phyloP scores from a whole-genome alignment of 805 yeast genomes.

The Sugiyamaella marilandica region DNA sequence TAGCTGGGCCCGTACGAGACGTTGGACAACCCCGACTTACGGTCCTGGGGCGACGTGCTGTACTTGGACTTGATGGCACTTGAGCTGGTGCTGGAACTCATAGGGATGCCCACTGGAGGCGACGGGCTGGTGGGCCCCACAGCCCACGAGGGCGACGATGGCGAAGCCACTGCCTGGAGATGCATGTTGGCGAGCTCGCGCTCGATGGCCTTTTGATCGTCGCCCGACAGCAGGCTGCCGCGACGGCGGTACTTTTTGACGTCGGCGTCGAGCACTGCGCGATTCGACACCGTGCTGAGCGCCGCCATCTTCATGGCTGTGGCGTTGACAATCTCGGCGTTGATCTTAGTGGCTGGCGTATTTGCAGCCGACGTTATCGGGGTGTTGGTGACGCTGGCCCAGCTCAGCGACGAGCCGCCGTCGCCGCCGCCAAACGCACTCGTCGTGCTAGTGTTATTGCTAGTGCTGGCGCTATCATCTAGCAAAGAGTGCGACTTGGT shows the following conservation, averaged over 20 bases:
- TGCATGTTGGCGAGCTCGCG: slow-evolving; percentile 15
- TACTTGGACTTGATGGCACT: not conserved
- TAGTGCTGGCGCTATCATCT: slow-evolving; percentile 10
- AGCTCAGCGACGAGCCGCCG: slow-evolving; percentile 20
- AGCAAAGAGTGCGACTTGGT: slow-evolving; percentile 19
- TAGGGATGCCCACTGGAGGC: not conserved
- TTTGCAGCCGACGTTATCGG: slow-evolving; percentile 16
- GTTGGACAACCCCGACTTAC: slow-evolving; percentile 12
- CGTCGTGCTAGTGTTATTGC: not conserved
- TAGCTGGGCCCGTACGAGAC: slow-evolving; percentile 8
- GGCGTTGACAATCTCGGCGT: slow-evolving; percentile 28
- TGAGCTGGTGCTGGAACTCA: not conserved
- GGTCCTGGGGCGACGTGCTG: slow-evolving; percentile 13
- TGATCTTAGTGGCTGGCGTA: slow-evolving; percentile 20
- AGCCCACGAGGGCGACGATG: not conserved
- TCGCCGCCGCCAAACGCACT: slow-evolving; percentile 9
- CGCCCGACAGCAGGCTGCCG: slow-evolving; percentile 13
- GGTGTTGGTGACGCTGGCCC: slow-evolving; percentile 31
- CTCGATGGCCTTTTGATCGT: slow-evolving; percentile 15
- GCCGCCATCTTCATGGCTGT: slow-evolving; percentile 62
- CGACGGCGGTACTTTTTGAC: slow-evolving; percentile 28
- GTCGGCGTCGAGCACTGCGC: slow-evolving; percentile 42
- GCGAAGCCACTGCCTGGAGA: slow-evolving; percentile 1
- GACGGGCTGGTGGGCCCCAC: not conserved
- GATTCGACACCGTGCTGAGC: slow-evolving; percentile 47